Conservation (phyloP, 2,329 filamentous ascomycete species). For the Fusarium oligoseptatum region DNA sequence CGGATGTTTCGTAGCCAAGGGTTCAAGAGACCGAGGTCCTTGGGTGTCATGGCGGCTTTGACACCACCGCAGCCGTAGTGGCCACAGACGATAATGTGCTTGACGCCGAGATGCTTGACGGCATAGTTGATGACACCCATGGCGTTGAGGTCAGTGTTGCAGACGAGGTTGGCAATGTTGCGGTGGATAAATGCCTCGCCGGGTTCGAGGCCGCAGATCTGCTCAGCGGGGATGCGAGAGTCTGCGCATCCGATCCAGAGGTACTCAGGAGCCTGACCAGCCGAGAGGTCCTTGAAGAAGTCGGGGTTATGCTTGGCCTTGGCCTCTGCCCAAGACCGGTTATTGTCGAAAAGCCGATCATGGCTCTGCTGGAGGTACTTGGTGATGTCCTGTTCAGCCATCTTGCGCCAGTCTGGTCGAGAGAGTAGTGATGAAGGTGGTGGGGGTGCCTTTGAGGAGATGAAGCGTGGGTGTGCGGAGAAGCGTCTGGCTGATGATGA, state of each 20-base stretch:
- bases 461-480: slow-evolving; percentile 20
- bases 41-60: slow-evolving; percentile 79
- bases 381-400: slow-evolving; percentile 59
- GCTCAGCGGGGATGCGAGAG: slow-evolving; percentile 91
- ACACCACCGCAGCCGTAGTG: slow-evolving; percentile 85
- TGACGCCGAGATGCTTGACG: slow-evolving; percentile 82
- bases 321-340: slow-evolving; percentile 73
- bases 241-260: slow-evolving; percentile 94
- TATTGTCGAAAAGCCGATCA: slow-evolving; percentile 77
- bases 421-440: slow-evolving; percentile 20
- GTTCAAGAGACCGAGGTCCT: slow-evolving; percentile 78
- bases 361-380: slow-evolving; percentile 73
- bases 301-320: slow-evolving; percentile 70
- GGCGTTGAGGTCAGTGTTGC: slow-evolving; percentile 82
- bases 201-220: slow-evolving; percentile 84
- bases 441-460: slow-evolving; percentile 22
- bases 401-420: slow-evolving; percentile 43
- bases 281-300: slow-evolving; percentile 74
- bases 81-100: slow-evolving; percentile 84
- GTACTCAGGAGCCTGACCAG: slow-evolving; percentile 78
- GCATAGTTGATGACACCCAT: slow-evolving; percentile 90
- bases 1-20: slow-evolving; percentile 82
- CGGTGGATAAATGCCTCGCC: slow-evolving; percentile 95
- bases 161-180: slow-evolving; percentile 92
- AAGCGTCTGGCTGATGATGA: not conserved